Percentiles rank a stretch among this genome's conserved stretches.
Conservation (phyloP, 148 eudicot species). For the Talinum fruticosum region DNA sequence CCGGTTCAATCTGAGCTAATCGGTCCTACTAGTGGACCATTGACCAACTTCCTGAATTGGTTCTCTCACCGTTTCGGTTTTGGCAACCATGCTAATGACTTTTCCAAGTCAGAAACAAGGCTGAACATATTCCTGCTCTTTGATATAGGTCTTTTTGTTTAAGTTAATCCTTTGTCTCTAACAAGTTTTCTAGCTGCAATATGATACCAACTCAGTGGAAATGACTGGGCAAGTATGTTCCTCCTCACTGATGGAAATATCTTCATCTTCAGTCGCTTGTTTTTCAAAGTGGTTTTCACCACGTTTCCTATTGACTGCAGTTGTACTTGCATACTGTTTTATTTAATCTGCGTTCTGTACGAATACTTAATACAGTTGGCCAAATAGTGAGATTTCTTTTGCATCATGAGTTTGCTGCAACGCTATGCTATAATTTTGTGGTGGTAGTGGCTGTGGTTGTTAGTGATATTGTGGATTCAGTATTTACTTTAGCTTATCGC, state of each 20-base stretch:
- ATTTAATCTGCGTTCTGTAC: neutral
- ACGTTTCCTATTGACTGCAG: neutral
- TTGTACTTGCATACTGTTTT: neutral
- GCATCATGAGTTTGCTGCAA: slow-evolving; percentile 9
- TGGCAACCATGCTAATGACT: too few species aligned
- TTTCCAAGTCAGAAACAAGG: too few species aligned
- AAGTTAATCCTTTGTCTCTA: neutral
- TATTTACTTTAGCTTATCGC: slow-evolving; percentile 32
- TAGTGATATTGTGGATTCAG: slow-evolving; percentile 15
- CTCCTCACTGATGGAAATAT: neutral
- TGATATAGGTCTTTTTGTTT: too few species aligned
- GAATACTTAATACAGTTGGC: neutral
- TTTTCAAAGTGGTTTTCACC: neutral
- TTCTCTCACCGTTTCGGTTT: too few species aligned
- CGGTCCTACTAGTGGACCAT: too few species aligned
- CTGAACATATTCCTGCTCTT: too few species aligned
- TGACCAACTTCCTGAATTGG: too few species aligned
- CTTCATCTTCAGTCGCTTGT: neutral
- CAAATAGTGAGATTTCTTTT: neutral
- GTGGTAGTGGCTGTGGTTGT: slow-evolving; percentile 15
- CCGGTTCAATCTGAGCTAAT: too few species aligned
- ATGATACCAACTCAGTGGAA: neutral
- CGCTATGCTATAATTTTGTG: slow-evolving; percentile 10
- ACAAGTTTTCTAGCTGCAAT: neutral
- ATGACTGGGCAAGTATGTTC: neutral